phyloP scores from a whole-genome alignment of 2,329 filamentous ascomycete genomes.

The Pseudopyricularia cyperi region DNA sequence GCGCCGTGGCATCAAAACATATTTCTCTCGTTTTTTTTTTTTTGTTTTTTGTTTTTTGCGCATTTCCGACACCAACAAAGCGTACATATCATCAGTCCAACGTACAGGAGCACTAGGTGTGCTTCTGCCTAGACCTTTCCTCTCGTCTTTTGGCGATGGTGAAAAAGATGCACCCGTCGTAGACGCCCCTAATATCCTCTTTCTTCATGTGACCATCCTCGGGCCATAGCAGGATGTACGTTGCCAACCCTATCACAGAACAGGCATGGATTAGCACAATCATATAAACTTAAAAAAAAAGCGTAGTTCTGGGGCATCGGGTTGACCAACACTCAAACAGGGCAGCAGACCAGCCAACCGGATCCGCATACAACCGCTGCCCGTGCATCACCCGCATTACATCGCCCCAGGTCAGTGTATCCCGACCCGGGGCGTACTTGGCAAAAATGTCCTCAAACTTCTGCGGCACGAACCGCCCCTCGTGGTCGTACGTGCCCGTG shows the following conservation, averaged over 20 bases:
- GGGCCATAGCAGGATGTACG: background rate
- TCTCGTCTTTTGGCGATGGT: background rate
- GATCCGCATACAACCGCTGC: background rate
- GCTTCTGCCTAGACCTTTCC: background rate
- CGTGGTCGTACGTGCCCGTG: constrained; percentile 27
- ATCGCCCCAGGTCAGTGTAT: background rate
- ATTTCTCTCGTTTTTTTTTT: no score
- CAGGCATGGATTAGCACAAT: background rate
- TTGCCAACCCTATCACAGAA: background rate
- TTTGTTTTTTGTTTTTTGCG: no score
- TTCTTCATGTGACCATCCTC: background rate
- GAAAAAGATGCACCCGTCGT: background rate
- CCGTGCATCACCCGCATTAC: background rate
- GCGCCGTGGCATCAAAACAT: background rate
- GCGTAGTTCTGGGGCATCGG: background rate
- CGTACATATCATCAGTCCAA: no score
- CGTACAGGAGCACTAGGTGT: background rate
- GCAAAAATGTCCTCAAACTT: constrained; percentile 38
- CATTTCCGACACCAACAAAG: background rate
- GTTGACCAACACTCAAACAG: background rate
- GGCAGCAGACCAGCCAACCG: background rate
- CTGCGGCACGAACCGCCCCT: constrained; percentile 31
- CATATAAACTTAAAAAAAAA: background rate
- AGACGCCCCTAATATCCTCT: background rate
- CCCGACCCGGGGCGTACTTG: constrained; percentile 18